A percentile compares a stretch with the other conserved stretches of the same genome.
Conservation (phyloP, 495 filamentous ascomycete genomes). For the Hypoxylon subgilvum region DNA sequence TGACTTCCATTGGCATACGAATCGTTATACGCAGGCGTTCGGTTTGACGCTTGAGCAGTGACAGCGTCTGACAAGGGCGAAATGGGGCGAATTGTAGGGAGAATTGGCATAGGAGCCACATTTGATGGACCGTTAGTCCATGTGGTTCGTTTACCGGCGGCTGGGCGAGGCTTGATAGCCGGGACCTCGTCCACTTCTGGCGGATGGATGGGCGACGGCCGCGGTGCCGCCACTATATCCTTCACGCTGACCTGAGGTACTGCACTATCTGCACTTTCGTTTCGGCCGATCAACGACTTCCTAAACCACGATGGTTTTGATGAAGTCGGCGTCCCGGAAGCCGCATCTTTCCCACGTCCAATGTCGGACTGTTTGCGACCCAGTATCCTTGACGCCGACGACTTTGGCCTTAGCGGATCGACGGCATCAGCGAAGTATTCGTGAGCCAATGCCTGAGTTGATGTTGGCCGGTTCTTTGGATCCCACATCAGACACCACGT, state of each 20-base stretch:
- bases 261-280: constrained; percentile 54
- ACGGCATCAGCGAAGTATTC: constrained; percentile 97
- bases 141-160: constrained; percentile 76
- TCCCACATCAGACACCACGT: constrained; percentile 99
- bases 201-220: constrained; percentile 65
- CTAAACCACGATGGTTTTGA: constrained; percentile 96
- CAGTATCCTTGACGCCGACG: constrained; percentile 80
- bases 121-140: constrained; percentile 83
- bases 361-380: constrained; percentile 87
- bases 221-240: constrained; percentile 46
- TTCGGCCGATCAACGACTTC: constrained; percentile 79
- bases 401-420: constrained; percentile 91
- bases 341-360: constrained; percentile 68
- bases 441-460: constrained; percentile 86
- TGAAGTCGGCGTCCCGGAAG: constrained; percentile 68
- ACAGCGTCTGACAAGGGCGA: constrained; percentile 91
- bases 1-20: constrained; percentile 43
- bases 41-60: constrained; percentile 77
- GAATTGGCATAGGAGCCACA: constrained; percentile 93
- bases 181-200: constrained; percentile 57
- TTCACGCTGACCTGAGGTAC: constrained; percentile 30
- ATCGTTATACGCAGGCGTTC: constrained; percentile 57
- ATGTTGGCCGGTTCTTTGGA: constrained; percentile 91
- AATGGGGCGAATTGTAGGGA: constrained; percentile 93
- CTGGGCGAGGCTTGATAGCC: constrained; percentile 63